A percentile compares a stretch with the other conserved stretches of the same genome.
phyloP scores from a whole-genome alignment of 495 filamentous ascomycete genomes.

The Astrocystis sublimbata region DNA sequence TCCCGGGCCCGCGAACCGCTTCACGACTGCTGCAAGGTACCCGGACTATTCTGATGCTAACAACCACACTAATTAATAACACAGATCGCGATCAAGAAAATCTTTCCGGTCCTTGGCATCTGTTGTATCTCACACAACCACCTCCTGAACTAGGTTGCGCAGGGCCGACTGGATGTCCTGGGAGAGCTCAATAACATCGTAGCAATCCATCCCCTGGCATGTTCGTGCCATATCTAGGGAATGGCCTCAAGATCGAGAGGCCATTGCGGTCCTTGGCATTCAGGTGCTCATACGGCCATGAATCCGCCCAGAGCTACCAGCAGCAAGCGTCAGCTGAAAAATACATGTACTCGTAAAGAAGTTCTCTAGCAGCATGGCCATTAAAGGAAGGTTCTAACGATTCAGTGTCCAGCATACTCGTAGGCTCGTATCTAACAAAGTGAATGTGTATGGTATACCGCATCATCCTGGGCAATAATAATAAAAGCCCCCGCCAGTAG shows the following conservation, averaged over 20 bases:
- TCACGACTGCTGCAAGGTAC: conserved; percentile 2
- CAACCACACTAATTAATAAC: background rate
- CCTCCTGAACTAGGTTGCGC: too few species aligned
- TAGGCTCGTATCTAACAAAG: background rate
- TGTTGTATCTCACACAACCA: too few species aligned
- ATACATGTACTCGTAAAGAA: too few species aligned
- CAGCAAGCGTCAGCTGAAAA: too few species aligned
- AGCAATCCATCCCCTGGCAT: background rate
- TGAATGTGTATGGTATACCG: background rate
- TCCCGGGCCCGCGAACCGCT: background rate
- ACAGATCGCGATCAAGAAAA: background rate
- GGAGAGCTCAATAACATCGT: background rate
- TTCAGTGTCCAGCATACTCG: background rate
- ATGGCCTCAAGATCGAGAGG: too few species aligned
- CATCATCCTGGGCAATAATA: background rate
- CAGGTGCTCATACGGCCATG: too few species aligned
- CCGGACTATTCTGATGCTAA: background rate
- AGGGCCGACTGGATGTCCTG: background rate
- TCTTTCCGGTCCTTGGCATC: background rate
- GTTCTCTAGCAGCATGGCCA: too few species aligned
- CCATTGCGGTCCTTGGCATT: too few species aligned
- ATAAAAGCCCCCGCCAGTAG: background rate
- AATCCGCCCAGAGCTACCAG: too few species aligned
- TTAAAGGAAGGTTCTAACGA: too few species aligned
- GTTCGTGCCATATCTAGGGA: too few species aligned